Base-by-base conservation (phyloP, 768 basidiomycete genomes). In the Amanita subjunquillea region DNA sequence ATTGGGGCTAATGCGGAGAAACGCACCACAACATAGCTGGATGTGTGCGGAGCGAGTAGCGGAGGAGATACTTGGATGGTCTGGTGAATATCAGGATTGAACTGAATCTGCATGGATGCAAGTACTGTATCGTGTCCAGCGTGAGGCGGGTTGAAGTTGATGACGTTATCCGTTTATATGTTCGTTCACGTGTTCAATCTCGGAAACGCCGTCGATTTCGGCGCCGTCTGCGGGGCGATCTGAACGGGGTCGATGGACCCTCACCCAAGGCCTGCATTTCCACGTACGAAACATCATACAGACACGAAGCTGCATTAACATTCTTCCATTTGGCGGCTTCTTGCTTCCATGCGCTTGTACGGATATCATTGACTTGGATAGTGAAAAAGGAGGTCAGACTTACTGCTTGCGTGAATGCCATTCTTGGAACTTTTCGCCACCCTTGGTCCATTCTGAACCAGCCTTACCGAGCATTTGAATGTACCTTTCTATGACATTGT, bases 401-500 rank as follows among this genome's bases (percentile, higher is more conserved):
- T 57, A 85, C 86, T 72, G 69, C 63, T 78, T 73, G 51, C 85
- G 73, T 38, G 57, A 60, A 17, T 59, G 62, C 79, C 82, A 85
- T 47, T 85, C 82, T 9, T 61, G 60, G 47, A 65, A 66, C 56
- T 66, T 74, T 29, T 58, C 57, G 0, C 83, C 86, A 34, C 62
- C 72, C 12, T 64, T 62, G 47, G 71, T 64, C 83, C 83, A 87
- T 15, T 78, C 82, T 25, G 67, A 60, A 22, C 80, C 78, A 50
- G 62, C 75, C 22, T 57, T 56, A 29, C 60, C 71, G 2, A 75
- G 66, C 12, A 78, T 71, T 15, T 71, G 66, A n/a, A 87, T 64
- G 57, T 87, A 77, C 59, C 73, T 79, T 54, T 77, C 78, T 3
- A 88, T 76, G 15, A 73, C 64, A 56, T 70, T 79, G 59, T 88